Evolutionary conservation across 169 alveolate genomes (phyloP).

Genomic region (Plasmodium vinckei): DNA sequence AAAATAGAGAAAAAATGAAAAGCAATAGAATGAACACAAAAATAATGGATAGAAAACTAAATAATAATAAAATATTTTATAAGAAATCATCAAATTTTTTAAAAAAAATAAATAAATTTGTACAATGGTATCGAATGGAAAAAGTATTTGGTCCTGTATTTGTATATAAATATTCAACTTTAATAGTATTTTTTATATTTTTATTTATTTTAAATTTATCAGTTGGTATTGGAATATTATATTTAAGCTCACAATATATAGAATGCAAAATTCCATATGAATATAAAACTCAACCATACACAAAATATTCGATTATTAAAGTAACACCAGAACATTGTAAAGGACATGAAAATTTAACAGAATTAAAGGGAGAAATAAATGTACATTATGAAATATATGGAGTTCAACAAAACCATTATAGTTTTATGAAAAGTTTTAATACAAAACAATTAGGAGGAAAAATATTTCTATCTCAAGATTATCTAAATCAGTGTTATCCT

Average conservation of each 20-base stretch:
- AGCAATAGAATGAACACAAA: neutral
- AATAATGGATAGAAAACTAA: neutral
- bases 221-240: constrained; percentile 19
- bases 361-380: constrained; percentile 54
- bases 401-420: constrained; percentile 48
- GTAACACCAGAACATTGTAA: constrained; percentile 72
- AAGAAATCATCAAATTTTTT: constrained; percentile 34
- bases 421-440: constrained; percentile 43
- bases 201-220: constrained; percentile 34
- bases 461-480: constrained; percentile 26
- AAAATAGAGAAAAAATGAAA: constrained; percentile 1
- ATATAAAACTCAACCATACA: constrained; percentile 46
- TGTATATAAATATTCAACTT: constrained; percentile 39
- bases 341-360: constrained; percentile 27
- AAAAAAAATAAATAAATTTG: constrained; percentile 28
- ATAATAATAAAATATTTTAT: constrained; percentile 24
- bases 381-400: constrained; percentile 65
- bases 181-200: constrained; percentile 36
- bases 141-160: constrained; percentile 45
- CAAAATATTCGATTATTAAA: constrained; percentile 59
- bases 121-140: constrained; percentile 71
- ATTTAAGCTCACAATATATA: constrained; percentile 41
- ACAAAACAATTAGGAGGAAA: constrained; percentile 45
- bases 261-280: constrained; percentile 73
- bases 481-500: constrained; percentile 52